Evolutionary conservation across 1,284 basidiomycete genomes (phyloP).

Genomic region (Leccinum fallax): DNA sequence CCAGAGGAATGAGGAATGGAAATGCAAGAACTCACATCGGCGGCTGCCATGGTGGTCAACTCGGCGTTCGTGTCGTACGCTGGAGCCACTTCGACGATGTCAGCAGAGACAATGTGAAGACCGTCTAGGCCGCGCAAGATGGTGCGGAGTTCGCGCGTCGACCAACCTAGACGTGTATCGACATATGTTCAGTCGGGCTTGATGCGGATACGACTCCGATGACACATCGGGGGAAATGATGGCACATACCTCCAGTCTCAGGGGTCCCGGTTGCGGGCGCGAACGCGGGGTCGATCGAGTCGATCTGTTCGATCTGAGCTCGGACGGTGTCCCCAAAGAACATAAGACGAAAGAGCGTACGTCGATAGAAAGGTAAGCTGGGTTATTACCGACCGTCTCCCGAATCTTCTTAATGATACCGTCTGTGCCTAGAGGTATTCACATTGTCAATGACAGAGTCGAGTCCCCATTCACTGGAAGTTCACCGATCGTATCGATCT

Average conservation of each 20-base stretch:
- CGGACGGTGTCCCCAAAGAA: neutral
- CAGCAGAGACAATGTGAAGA: slow-evolving; percentile 73
- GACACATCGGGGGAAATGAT: neutral
- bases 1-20: neutral
- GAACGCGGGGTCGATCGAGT: slow-evolving; percentile 76
- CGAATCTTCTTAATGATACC: slow-evolving; percentile 75
- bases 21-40: slow-evolving; percentile 56
- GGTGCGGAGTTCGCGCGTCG: slow-evolving; percentile 72
- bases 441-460: neutral
- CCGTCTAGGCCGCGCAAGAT: slow-evolving; percentile 76
- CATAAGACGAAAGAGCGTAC: slow-evolving; percentile 39
- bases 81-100: slow-evolving; percentile 82
- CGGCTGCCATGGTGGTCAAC: slow-evolving; percentile 77
- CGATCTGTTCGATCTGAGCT: slow-evolving; percentile 48
- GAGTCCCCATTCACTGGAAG: neutral
- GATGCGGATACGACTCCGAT: neutral
- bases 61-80: slow-evolving; percentile 83
- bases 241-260: slow-evolving; percentile 54
- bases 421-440: slow-evolving; percentile 46
- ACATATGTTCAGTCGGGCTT: neutral
- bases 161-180: slow-evolving; percentile 55
- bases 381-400: slow-evolving; percentile 63
- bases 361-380: slow-evolving; percentile 76
- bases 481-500: slow-evolving; percentile 71
- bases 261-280: slow-evolving; percentile 78